Evolutionary conservation across 2,329 filamentous ascomycete species (phyloP), one percentile per base, ranked within the genome.

Genomic region (Beauveria brongniartii): DNA sequence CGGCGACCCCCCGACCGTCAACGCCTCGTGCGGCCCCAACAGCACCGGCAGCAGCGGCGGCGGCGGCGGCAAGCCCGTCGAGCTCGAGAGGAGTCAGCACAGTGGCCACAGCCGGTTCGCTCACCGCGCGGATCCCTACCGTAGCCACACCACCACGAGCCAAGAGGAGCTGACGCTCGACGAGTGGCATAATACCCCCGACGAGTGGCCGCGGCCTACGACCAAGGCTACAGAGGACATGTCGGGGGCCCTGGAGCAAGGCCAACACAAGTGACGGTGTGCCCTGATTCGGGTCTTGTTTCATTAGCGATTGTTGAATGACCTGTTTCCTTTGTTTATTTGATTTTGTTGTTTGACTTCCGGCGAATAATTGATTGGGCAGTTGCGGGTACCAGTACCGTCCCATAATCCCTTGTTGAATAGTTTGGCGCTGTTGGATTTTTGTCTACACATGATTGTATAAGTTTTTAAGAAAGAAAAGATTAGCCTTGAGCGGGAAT

Each of bases 121-220:
- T 14, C 56, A 56, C 16, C 55, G 40, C 10, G 20, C 43, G 7
- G 56, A 56, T 52, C 55, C 54, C 20, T 59, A 46, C 51, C 44
- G 53, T 24, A 20, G n/a, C 5, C 12, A 55, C 22, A 43, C 22
- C 37, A 37, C 46, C 18, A 37, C 61, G 9, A 62, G 61, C 28
- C 61, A 62, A 22, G 61, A 62, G 52, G 61, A 59, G 28, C 26
- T 62, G 37, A 62, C 61, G 30, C 43, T 55, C 16, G 56, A 26
- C n/a, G 61, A 62, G 52, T 60, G 50, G 61, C 47, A 60, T 40
- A 37, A 44, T 3, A 55, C 14, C 14, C 61, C 30, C n/a, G 30
- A 58, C 18, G 40, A 46, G 3, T 54, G 54, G 54, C 34, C 53
- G 12, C 44, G 30, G 40, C 30, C 30, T 7, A 22, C 5, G 43